Conservation (phyloP, 768 basidiomycete genomes). For the Boletus subparvulus region DNA sequence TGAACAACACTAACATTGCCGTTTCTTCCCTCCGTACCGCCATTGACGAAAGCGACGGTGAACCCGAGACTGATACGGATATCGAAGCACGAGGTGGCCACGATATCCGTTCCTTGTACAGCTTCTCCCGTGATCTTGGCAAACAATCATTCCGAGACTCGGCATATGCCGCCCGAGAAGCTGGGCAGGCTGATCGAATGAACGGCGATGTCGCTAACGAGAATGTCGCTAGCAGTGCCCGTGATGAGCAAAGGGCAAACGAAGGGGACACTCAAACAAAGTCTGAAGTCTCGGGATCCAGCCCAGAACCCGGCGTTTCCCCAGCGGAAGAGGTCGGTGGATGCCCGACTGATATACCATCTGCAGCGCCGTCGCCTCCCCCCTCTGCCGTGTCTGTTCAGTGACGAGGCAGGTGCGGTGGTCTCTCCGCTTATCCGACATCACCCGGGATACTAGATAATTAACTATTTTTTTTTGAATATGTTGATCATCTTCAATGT, state of each 20-base stretch:
- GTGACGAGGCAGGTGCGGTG: conserved; percentile 14
- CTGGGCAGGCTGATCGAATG: conserved; percentile 16
- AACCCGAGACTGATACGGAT: conserved; percentile 35
- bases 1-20: conserved; percentile 37
- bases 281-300: conserved; percentile 13
- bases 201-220: conserved; percentile 23
- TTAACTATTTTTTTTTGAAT: conserved; percentile 34
- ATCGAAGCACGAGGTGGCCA: conserved; percentile 28
- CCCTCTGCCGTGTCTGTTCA: conserved; percentile 31
- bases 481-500: conserved; percentile 35
- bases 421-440: conserved; percentile 4
- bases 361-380: conserved; percentile 29
- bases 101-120: conserved; percentile 32
- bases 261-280: conserved; percentile 13
- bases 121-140: conserved; percentile 33
- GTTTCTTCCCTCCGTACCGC: conserved; percentile 36
- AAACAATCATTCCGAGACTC: conserved; percentile 25
- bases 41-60: conserved; percentile 36
- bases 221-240: conserved; percentile 7
- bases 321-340: conserved; percentile 25
- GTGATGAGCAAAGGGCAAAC: conserved; percentile 8
- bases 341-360: conserved; percentile 24
- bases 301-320: conserved; percentile 21
- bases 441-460: conserved; percentile 24
- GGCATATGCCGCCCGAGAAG: conserved; percentile 28